Evolutionary conservation across 2,329 filamentous ascomycete genomes (phyloP).

Genomic region (Aciculosporium take): DNA sequence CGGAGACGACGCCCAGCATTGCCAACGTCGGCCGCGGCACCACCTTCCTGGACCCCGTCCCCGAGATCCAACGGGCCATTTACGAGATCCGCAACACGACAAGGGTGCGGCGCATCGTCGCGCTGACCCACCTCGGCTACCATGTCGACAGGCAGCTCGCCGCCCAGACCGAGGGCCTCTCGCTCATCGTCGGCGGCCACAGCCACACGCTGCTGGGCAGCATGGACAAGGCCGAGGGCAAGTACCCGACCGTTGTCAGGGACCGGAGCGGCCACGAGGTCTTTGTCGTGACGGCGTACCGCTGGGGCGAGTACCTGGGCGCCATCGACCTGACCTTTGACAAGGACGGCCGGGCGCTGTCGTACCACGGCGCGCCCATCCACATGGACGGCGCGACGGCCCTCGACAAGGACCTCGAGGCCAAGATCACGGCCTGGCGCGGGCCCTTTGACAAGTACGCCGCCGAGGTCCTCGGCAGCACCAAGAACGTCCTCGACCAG

Average conservation of each 20-base stretch:
- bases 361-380: constrained; percentile 49
- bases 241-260: constrained; percentile 48
- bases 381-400: constrained; percentile 47
- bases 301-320: constrained; percentile 55
- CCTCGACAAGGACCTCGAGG: constrained; percentile 42
- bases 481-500: constrained; percentile 43
- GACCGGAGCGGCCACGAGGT: constrained; percentile 51
- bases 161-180: constrained; percentile 43
- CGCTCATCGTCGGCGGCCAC: constrained; percentile 54
- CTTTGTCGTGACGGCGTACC: constrained; percentile 52
- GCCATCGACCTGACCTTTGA: constrained; percentile 55
- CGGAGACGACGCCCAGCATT: constrained; percentile 27
- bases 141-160: constrained; percentile 48
- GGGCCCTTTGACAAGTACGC: constrained; percentile 46
- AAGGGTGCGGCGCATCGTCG: constrained; percentile 49
- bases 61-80: constrained; percentile 45
- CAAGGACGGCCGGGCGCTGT: constrained; percentile 42
- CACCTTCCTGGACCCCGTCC: constrained; percentile 41
- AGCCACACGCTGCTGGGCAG: constrained; percentile 45
- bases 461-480: constrained; percentile 22
- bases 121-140: constrained; percentile 54
- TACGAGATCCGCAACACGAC: constrained; percentile 47
- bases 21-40: constrained; percentile 44
- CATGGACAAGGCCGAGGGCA: constrained; percentile 41
- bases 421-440: constrained; percentile 43